Evolutionary conservation across 225 moss, liverwort and hornwort species (phyloP).

Genomic region (Bryoerythrophyllum caledonicum): DNA sequence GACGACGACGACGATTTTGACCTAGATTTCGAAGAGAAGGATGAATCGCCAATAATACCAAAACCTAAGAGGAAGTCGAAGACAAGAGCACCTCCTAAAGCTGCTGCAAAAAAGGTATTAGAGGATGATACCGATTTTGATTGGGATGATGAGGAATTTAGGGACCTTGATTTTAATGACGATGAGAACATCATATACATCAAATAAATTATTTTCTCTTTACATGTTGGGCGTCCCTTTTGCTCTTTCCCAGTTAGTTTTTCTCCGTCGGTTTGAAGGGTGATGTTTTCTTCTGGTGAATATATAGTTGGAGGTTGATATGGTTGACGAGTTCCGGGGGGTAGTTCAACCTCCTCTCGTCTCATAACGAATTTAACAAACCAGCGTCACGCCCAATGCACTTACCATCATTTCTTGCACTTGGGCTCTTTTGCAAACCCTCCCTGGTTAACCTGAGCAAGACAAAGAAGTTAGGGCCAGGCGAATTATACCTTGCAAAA

Average conservation of each 20-base stretch:
- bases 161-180: constrained; percentile 73
- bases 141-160: constrained; percentile 62
- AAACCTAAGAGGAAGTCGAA: constrained; percentile 45
- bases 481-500: background rate
- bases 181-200: constrained; percentile 93
- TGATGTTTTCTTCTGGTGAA: background rate
- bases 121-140: constrained; percentile 40
- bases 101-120: constrained; percentile 24
- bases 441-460: constrained; percentile 16
- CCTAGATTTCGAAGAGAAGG: constrained; percentile 36
- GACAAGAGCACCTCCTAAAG: constrained; percentile 34
- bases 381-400: background rate
- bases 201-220: constrained; percentile 36
- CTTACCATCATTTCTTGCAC: background rate
- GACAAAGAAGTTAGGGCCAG: constrained; percentile 12
- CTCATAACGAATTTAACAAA: background rate
- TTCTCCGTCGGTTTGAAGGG: background rate
- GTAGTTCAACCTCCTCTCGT: background rate
- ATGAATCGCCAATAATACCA: constrained; percentile 27
- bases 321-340: constrained; percentile 6
- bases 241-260: background rate
- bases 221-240: constrained; percentile 1
- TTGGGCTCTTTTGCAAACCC: background rate
- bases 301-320: background rate
- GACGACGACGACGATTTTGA: constrained; percentile 55